Conservation (phyloP, 2,329 filamentous ascomycete species). For the Conoideocrella luteorostrata region DNA sequence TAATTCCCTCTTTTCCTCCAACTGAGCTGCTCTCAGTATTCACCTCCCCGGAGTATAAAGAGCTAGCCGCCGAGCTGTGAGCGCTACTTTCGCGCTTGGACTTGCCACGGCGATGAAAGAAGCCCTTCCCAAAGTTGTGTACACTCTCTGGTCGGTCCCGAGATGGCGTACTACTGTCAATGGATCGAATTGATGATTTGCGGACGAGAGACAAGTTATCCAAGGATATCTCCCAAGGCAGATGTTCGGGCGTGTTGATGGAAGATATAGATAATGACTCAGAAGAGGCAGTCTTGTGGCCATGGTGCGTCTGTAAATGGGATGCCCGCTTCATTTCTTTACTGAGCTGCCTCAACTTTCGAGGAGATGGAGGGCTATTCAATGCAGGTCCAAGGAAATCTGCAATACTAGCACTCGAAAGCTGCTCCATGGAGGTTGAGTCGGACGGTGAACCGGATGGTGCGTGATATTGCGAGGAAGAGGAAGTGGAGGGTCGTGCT, state of each 20-base stretch:
- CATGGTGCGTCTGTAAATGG: conserved; percentile 25
- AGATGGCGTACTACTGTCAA: conserved; percentile 43
- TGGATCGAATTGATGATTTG: conserved; percentile 51
- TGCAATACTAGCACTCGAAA: conserved; percentile 18
- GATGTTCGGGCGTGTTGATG: conserved; percentile 30
- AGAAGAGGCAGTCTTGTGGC: conserved; percentile 41
- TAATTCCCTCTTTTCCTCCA: conserved; percentile 36
- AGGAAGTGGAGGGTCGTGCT: conserved; percentile 8
- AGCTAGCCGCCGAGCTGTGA: conserved; percentile 40
- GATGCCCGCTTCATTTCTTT: conserved; percentile 53
- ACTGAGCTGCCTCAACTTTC: conserved; percentile 51
- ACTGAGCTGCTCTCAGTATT: conserved; percentile 26
- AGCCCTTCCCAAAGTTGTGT: conserved; percentile 51
- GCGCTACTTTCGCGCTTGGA: conserved; percentile 46
- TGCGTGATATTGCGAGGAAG: too few relatives aligned
- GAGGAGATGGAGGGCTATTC: conserved; percentile 55
- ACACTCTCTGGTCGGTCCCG: conserved; percentile 53
- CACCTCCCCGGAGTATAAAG: conserved; percentile 40
- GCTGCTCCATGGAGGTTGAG: conserved; percentile 14
- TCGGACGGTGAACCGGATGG: conserved; percentile 9
- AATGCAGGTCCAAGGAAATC: conserved; percentile 51
- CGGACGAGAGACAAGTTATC: conserved; percentile 46
- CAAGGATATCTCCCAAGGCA: conserved; percentile 43
- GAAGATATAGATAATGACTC: conserved; percentile 48
- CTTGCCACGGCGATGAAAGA: conserved; percentile 49